Conservation (phyloP, 2,329 filamentous ascomycete species). For the Fusarium secorum region DNA sequence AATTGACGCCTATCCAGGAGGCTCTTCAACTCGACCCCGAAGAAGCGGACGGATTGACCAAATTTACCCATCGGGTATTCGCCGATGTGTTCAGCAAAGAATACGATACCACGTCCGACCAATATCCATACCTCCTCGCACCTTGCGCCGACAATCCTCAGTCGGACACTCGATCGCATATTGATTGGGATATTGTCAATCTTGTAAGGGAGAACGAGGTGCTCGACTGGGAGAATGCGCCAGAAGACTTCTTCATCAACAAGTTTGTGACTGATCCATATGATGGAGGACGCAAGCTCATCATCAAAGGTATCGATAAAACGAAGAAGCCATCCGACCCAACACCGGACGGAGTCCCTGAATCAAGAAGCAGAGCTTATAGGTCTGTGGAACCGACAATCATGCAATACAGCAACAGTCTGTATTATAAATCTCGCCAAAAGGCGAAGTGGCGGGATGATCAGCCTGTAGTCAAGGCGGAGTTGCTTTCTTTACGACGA, state of each 20-base stretch:
- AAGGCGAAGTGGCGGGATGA: slow-evolving; percentile 63
- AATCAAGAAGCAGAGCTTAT: slow-evolving; percentile 55
- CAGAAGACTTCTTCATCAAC: slow-evolving; percentile 59
- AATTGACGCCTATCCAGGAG: slow-evolving; percentile 54
- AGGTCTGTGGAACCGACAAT: slow-evolving; percentile 64
- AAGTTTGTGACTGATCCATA: slow-evolving; percentile 65
- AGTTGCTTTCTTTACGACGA: slow-evolving; percentile 77
- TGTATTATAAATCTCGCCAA: slow-evolving; percentile 68
- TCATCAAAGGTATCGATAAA: slow-evolving; percentile 60
- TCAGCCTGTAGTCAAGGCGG: slow-evolving; percentile 84
- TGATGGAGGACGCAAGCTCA: slow-evolving; percentile 71
- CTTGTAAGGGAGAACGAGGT: slow-evolving; percentile 47
- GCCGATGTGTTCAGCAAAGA: slow-evolving; percentile 88
- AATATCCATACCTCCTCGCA: slow-evolving; percentile 85
- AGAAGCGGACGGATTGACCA: slow-evolving; percentile 64
- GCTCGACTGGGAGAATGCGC: slow-evolving; percentile 52
- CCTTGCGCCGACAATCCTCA: slow-evolving; percentile 54
- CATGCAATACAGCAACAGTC: slow-evolving; percentile 82
- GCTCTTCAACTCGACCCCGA: slow-evolving; percentile 54
- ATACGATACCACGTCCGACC: slow-evolving; percentile 69
- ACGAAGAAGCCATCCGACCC: slow-evolving; percentile 70
- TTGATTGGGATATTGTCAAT: slow-evolving; percentile 70
- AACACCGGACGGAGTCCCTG: slow-evolving; percentile 65
- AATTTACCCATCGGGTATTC: slow-evolving; percentile 80
- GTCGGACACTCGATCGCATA: slow-evolving; percentile 35